Conservation (phyloP, 192 early-diverging fungal genomes). For the Backusella mclennaniae region DNA sequence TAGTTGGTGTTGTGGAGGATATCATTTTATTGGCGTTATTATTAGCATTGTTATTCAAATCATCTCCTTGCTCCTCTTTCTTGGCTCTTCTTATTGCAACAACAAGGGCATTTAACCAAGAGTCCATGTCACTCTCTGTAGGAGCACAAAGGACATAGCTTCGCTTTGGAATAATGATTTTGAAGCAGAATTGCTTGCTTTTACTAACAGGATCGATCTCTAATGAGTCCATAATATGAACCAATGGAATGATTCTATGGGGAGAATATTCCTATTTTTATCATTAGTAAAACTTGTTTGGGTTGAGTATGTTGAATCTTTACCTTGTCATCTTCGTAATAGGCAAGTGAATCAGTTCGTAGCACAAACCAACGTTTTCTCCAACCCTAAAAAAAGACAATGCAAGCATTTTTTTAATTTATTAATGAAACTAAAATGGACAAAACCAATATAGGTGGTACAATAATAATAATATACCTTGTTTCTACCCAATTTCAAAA, state of each 20-base stretch:
- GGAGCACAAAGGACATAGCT: constrained; percentile 51
- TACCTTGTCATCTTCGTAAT: constrained; percentile 64
- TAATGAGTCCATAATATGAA: constrained; percentile 50
- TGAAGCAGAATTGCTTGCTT: constrained; percentile 50
- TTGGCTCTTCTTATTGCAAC: constrained; percentile 43
- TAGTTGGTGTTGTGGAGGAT: not conserved
- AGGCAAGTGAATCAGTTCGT: constrained; percentile 50
- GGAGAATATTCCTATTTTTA: constrained; percentile 46
- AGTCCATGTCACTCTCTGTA: constrained; percentile 41
- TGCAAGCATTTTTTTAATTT: constrained; percentile 3
- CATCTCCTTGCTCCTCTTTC: constrained; percentile 17
- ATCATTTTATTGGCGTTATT: not conserved
- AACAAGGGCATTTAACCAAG: constrained; percentile 52
- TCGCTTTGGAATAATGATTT: constrained; percentile 53
- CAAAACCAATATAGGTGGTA: not conserved
- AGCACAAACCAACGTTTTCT: constrained; percentile 66
- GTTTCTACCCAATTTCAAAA: constrained; percentile 52
- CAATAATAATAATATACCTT: constrained; percentile 35
- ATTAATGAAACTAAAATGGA: constrained; percentile 10
- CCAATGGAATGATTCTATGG: constrained; percentile 46
- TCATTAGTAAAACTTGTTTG: not conserved
- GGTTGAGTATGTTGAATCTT: not conserved
- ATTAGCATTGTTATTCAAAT: not conserved
- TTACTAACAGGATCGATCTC: constrained; percentile 55
- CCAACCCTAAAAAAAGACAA: constrained; percentile 42